Conservation (phyloP, 176 grass and related monocot species). For the Ananas comosus region DNA sequence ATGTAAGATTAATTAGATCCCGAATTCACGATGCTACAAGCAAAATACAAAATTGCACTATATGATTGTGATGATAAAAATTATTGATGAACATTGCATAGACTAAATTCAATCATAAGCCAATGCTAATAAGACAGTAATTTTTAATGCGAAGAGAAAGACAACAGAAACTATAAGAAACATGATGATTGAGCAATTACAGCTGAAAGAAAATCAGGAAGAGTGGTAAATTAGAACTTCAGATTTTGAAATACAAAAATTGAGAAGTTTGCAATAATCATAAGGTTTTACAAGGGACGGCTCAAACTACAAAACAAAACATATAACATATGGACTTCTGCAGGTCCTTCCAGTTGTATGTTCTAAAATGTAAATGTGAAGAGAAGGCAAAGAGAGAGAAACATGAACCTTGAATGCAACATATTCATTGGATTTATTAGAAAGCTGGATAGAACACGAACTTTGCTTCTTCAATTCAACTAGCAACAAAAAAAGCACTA, state of each 20-base stretch:
- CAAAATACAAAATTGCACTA: not conserved
- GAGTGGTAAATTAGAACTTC: no score
- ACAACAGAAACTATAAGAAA: not conserved
- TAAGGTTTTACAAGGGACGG: no score
- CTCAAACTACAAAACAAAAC: not conserved
- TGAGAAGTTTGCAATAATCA: no score
- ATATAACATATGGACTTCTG: not conserved
- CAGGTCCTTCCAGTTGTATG: no score
- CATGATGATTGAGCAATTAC: not conserved
- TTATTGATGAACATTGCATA: no score
- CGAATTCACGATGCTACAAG: not conserved
- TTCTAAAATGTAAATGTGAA: no score
- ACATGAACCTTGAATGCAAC: conserved; percentile 80
- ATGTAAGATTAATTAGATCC: conserved; percentile 2
- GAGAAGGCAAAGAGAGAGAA: conserved; percentile 11
- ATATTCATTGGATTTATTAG: conserved; percentile 77
- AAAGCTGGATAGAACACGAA: conserved; percentile 63
- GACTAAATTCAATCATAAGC: not conserved
- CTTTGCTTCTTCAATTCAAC: conserved; percentile 99
- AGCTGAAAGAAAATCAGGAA: no score
- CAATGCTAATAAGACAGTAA: not conserved
- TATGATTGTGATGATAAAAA: not conserved
- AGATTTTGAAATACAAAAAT: no score
- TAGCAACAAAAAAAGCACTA: conserved; percentile 18
- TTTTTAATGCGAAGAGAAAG: not conserved